Base-by-base conservation (phyloP, 116 monocot species). In the Phalaenopsis hybrid region DNA sequence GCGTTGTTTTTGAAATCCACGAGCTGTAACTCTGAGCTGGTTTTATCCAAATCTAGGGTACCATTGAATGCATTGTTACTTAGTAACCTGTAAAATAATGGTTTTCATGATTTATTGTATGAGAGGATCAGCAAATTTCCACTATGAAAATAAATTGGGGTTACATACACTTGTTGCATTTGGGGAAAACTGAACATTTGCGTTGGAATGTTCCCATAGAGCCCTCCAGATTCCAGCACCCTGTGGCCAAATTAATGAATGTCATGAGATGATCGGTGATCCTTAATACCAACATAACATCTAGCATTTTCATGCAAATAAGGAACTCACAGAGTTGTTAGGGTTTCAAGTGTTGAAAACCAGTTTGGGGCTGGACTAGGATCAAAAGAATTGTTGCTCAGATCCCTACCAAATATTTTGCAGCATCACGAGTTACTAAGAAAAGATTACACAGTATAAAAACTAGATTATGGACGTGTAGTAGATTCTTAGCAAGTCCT, bases 321-420 rank as follows among this genome's bases (percentile, higher is more conserved):
- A 21, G 28, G 21, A 68, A 85, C 87, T 87, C 78, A 89, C 89
- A 89, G 44, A 68, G 80, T 74, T 33, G 49, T 76, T 78, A 89
- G 31, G 68, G 31, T 33, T 79, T 34, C 0, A 37, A 87, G 59
- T 31, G 78, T 69, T 8, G 89, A 83, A 79, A 89, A 81, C 89
- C 89, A 89, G 25, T 48, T n/a, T 33, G 89, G 89, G 76, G 69
- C 78, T 81, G 81, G 67, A 31, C 80, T 75, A 57, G 80, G 51
- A 57, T 79, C 79, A 85, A 89, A 89, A 31, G 77, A 78, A 67
- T 89, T 89, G 74, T 89, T 87, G 46, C 89, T 89, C 48, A 89
- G 79, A 72, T 87, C 85, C 69, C 89, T 89, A 80, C 18, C 13
- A 5, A 10, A 20, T 5, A 15, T 34, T 73, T 73, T 73, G 67